Percentiles rank a stretch among this genome's conserved stretches.
Conservation (phyloP, 257 asterid species). For the Schizonepeta tenuifolia region DNA sequence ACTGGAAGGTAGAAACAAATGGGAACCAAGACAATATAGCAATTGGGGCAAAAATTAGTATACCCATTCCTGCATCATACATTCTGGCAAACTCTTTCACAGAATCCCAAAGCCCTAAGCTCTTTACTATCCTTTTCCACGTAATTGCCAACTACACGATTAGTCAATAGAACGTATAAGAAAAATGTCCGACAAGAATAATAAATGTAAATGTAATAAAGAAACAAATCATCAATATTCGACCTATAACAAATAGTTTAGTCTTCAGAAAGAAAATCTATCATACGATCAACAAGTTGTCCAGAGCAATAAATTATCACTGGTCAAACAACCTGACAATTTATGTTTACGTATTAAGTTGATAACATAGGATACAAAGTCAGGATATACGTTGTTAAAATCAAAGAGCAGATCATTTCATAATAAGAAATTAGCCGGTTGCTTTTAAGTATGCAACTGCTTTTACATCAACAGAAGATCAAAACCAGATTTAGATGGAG, state of each 20-base stretch:
- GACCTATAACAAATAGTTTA: not conserved
- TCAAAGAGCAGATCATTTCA: not conserved
- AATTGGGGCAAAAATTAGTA: slow-evolving; percentile 83
- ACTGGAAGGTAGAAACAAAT: slow-evolving; percentile 95
- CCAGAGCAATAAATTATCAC: not conserved
- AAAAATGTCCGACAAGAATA: not conserved
- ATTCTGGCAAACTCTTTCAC: slow-evolving; percentile 94
- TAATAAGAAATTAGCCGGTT: not conserved
- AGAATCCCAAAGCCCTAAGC: slow-evolving; percentile 94
- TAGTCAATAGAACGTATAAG: not conserved
- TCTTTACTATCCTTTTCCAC: slow-evolving; percentile 78
- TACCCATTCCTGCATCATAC: slow-evolving; percentile 99
- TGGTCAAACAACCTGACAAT: not conserved
- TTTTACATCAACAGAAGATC: too few relatives aligned
- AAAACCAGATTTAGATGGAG: not conserved
- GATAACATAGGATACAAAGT: not conserved
- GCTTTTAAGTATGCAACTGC: too few relatives aligned
- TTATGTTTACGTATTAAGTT: not conserved
- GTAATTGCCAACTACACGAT: slow-evolving; percentile 74
- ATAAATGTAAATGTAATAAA: not conserved
- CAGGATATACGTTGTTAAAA: not conserved
- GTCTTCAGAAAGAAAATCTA: not conserved
- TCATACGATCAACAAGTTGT: not conserved
- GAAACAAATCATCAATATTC: not conserved
- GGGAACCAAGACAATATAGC: slow-evolving; percentile 97